Evolutionary conservation across 352 stramenopile species (phyloP), one percentile per base, ranked within the genome.

Genomic region (Aphanomyces invadans): DNA sequence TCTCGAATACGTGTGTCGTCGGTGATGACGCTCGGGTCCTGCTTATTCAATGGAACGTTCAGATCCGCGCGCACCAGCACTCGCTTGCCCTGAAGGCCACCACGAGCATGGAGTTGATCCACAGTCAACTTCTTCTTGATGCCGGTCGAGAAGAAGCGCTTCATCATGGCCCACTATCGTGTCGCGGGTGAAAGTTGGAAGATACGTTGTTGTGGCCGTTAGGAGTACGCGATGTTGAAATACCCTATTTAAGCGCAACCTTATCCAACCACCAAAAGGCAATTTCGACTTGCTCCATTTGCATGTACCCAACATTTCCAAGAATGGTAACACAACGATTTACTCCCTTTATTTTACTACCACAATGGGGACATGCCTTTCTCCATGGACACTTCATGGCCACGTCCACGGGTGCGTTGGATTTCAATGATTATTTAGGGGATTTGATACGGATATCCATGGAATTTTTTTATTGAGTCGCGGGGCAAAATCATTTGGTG

Each of bases 1-100:
- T 86, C 96, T 31, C 96, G 89, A 79, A 99, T 99, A 65, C 97
- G 95, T 59, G 81, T 90, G 71, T 90, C 81, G 55, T 99, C 96
- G 45, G 96, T 98, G 83, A 99, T 99, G 23, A 73, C 95, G 23
- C 86, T 76, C 71, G 95, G 94, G 69, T 74, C 64, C 65, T 87
- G 81, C 74, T 95, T 95, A 73, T 85, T 79, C 70, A 99, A 90
- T n/a, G 97, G 97, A 61, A 99, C 97, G 77, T 99, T 99, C 53
- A 99, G 88, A 81, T 99, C 97, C 42, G 95, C 98, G 69, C 97
- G 90, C 45, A 99, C 90, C 46, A 99, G 81, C 56, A 99, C 97
- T 57, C 95, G 97, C 78, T 98, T 97, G 72, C 92, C 95, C 74
- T 95, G 91, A 55, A 98, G 81, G 68, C 73, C 83, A 59, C 83